Conservation (phyloP, 163 green algal species). For the Chloromonas sp. region DNA sequence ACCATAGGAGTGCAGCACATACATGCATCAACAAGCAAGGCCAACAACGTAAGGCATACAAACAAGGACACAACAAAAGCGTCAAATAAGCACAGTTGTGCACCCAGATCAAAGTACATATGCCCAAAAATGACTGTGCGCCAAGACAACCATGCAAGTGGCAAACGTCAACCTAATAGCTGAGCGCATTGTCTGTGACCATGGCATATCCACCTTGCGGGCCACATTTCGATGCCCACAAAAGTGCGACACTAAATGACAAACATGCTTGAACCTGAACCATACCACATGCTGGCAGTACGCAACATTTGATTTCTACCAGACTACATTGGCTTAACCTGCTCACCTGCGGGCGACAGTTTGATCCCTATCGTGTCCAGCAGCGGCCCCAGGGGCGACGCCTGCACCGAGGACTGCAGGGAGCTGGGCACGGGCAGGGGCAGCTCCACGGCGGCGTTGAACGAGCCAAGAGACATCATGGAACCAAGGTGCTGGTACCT, state of each 20-base stretch:
- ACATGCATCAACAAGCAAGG: neutral
- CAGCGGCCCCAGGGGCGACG: constrained; percentile 37
- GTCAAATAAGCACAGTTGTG: neutral
- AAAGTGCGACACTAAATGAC: no score
- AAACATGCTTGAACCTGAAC: no score
- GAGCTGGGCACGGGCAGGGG: constrained; percentile 66
- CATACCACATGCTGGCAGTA: no score
- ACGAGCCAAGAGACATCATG: constrained; percentile 87
- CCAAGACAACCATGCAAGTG: neutral
- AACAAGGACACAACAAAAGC: neutral
- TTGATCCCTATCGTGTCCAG: constrained; percentile 32
- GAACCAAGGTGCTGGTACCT: constrained; percentile 92
- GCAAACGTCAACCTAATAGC: neutral
- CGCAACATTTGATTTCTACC: neutral
- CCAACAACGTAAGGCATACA: no score
- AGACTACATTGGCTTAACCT: neutral
- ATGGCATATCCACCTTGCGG: no score
- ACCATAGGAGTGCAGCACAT: neutral
- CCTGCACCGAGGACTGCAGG: constrained; percentile 21
- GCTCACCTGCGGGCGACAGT: neutral
- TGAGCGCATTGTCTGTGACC: neutral
- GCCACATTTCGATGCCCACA: no score
- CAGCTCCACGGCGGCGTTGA: constrained; percentile 75
- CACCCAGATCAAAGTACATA: neutral
- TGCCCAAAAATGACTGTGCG: neutral